phyloP scores from a whole-genome alignment of 176 grass and related monocot genomes.

The Neostapfia colusana region DNA sequence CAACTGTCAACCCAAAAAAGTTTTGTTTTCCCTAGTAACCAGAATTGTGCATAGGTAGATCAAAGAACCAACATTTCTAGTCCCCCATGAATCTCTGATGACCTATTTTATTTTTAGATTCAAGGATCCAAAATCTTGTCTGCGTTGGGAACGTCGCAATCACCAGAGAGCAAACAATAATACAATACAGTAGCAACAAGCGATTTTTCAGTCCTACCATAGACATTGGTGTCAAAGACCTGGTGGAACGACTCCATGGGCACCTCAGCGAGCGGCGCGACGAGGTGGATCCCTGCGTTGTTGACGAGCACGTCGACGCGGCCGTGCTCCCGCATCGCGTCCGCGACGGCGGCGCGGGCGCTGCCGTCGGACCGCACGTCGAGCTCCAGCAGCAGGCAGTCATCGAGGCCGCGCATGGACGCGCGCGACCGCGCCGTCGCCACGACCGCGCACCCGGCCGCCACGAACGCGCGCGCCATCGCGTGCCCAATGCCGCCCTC shows the following conservation, averaged over 20 bases:
- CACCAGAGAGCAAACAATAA: background rate
- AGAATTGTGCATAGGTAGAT: background rate
- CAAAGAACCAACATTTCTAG: background rate
- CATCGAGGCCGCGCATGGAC: conserved; percentile 68
- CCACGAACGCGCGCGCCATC: conserved; percentile 61
- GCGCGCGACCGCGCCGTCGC: conserved; percentile 70
- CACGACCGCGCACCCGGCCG: conserved; percentile 67
- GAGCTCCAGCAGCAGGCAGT: conserved; percentile 57
- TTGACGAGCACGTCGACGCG: conserved; percentile 90
- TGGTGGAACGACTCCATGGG: conserved; percentile 64
- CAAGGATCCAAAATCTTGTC: conserved; percentile 30
- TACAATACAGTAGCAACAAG: background rate
- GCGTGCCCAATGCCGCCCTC: conserved; percentile 83
- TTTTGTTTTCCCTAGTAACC: background rate
- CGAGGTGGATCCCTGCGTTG: conserved; percentile 87
- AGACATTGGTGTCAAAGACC: conserved; percentile 84
- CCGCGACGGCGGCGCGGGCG: conserved; percentile 42
- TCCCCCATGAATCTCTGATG: background rate
- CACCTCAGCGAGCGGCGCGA: conserved; percentile 80
- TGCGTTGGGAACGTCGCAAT: background rate
- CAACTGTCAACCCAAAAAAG: background rate
- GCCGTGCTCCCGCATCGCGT: conserved; percentile 49
- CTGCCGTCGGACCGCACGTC: conserved; percentile 71
- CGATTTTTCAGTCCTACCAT: conserved; percentile 41
- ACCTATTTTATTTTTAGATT: background rate